phyloP scores from a whole-genome alignment of 2,329 filamentous ascomycete species.

The Penicillium hordei region DNA sequence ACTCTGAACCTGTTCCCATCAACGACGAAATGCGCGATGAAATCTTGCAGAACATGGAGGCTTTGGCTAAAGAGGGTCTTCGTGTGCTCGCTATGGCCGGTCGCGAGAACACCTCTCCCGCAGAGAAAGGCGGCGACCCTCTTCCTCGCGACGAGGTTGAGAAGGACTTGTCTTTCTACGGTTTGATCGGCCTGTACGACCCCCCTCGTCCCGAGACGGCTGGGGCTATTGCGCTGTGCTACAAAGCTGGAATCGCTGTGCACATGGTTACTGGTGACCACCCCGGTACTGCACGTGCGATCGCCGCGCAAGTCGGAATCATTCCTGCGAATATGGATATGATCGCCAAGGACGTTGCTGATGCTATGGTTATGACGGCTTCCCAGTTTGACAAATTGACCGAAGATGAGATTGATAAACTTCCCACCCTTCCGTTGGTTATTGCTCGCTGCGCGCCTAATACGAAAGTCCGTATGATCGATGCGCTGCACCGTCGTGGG shows the following conservation, averaged over 20 bases:
- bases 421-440: constrained; percentile 57
- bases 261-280: constrained; percentile 87
- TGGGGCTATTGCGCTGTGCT: constrained; percentile 67
- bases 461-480: constrained; percentile 84
- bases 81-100: constrained; percentile 68
- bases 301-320: constrained; percentile 76
- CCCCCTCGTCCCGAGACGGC: constrained; percentile 80
- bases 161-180: constrained; percentile 67
- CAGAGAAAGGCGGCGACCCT: constrained; percentile 19
- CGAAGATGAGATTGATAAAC: constrained; percentile 67
- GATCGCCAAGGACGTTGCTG: constrained; percentile 62
- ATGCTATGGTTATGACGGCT: constrained; percentile 71
- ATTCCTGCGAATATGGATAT: constrained; percentile 63
- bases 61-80: constrained; percentile 64
- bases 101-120: constrained; percentile 19
- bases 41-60: constrained; percentile 68
- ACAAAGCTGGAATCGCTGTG: constrained; percentile 71
- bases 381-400: constrained; percentile 75
- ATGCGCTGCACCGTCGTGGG: constrained; percentile 56
- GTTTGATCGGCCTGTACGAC: constrained; percentile 84
- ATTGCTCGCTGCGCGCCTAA: constrained; percentile 60
- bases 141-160: constrained; percentile 62
- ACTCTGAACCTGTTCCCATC: constrained; percentile 44
- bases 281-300: constrained; percentile 73
- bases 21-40: constrained; percentile 55